Percentiles rank a stretch among this genome's conserved stretches.
phyloP scores from a whole-genome alignment of 768 basidiomycete genomes.

The Lactarius akahatsu region DNA sequence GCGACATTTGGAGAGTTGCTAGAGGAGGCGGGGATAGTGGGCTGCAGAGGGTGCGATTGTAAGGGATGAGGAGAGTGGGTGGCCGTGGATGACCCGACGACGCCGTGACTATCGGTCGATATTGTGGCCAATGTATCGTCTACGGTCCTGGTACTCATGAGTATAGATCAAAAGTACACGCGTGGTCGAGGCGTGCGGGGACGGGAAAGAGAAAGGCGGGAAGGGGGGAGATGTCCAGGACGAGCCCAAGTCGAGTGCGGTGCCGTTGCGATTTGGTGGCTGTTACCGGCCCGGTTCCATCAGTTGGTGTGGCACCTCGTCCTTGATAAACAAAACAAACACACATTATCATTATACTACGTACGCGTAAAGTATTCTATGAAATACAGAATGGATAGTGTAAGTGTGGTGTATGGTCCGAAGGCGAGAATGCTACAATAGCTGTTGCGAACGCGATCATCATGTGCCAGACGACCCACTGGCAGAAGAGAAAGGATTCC shows the following conservation, averaged over 20 bases:
- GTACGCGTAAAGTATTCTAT: neutral
- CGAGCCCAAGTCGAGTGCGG: neutral
- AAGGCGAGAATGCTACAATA: neutral
- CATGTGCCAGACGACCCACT: neutral
- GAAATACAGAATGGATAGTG: neutral
- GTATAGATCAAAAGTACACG: neutral
- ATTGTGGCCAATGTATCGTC: constrained; percentile 16
- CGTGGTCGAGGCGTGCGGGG: neutral
- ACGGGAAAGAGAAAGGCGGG: neutral
- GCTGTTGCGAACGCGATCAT: neutral
- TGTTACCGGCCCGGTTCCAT: neutral
- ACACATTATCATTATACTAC: neutral
- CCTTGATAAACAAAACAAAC: too few species aligned
- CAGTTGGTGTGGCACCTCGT: neutral
- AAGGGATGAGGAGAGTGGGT: constrained; percentile 20
- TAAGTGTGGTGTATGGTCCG: neutral
- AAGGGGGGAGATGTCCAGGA: neutral
- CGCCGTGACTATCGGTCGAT: constrained; percentile 20
- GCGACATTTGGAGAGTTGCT: constrained; percentile 19
- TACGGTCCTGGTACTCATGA: constrained; percentile 13
- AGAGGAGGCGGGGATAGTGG: constrained; percentile 18
- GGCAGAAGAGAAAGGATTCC: neutral
- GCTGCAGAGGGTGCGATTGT: constrained; percentile 10
- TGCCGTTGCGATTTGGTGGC: neutral
- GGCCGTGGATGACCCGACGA: constrained; percentile 22